Base-by-base conservation (phyloP, 2,329 filamentous ascomycete genomes). In the Clonostachys solani region DNA sequence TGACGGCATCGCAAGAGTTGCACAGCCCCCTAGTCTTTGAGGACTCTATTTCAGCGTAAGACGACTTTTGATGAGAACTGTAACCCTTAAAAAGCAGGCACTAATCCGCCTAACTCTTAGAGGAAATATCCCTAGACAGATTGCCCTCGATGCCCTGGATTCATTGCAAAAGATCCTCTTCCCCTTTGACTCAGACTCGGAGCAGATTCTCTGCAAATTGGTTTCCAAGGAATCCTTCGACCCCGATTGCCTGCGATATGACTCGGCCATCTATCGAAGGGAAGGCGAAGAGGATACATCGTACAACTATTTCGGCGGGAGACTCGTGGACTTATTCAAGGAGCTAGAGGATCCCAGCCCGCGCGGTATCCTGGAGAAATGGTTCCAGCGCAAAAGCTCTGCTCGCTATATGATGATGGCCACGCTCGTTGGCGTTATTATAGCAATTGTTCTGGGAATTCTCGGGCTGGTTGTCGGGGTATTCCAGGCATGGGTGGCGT, bases 351-450 rank as follows among this genome's bases (percentile, higher is more conserved):
- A 53, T 15, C 55, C 54, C 2, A 44, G 51, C 5, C 53, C 55
- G 1, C 45, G 45, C 12, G 52, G 52, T 12, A 49, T 40, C 38
- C 18, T 58, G 2, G 49, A 55, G 23, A 42, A 44, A 18, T 47
- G 45, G 44, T 29, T 56, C 2, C 48, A 59, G 44, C 44, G 56
- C 13, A 50, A 50, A 33, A 58, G 53, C 44, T 50, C 54, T 18
- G 51, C 53, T 8, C 50, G 54, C 12, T 50, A 57, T 42, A 45
- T 53, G 33, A 57, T 58, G 56, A 53, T 59, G 54, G 56, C 53
- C 15, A 59, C 54, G 12, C 40, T 58, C 40, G 44, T 52, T 4
- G 55, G 54, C 4, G 48, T 58, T 3, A 18, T 53, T 4, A 47
- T 58, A 35, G 56, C 54, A 1, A 44, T 57, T 4, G 4, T 56